Evolutionary conservation across 768 basidiomycete species (phyloP).

Genomic region (Psilocybe cyanescens): DNA sequence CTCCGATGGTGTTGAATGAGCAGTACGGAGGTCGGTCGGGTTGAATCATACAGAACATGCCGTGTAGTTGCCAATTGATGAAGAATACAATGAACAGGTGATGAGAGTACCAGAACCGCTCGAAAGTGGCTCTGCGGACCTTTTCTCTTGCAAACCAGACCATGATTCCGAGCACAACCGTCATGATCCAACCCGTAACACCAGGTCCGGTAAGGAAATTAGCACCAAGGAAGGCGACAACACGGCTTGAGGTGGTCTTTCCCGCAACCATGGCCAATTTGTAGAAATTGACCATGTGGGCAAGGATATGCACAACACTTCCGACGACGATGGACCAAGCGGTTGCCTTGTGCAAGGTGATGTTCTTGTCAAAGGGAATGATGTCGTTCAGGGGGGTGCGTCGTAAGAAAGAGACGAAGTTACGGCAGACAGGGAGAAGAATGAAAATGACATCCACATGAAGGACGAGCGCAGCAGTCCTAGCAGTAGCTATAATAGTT

Average conservation of each 20-base stretch:
- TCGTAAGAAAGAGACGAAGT: conserved; percentile 89
- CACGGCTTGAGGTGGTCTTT: conserved; percentile 51
- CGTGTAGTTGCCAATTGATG: conserved; percentile 92
- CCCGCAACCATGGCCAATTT: conserved; percentile 63
- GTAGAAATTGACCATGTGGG: conserved; percentile 88
- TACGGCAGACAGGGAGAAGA: conserved; percentile 93
- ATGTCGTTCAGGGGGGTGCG: conserved; percentile 83
- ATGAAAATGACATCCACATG: conserved; percentile 94
- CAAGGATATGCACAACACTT: conserved; percentile 73
- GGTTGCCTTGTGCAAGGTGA: conserved; percentile 88
- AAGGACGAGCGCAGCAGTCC: conserved; percentile 86
- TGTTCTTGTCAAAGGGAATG: conserved; percentile 94
- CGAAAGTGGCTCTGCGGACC: conserved; percentile 75
- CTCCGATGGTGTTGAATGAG: conserved; percentile 82
- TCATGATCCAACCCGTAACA: conserved; percentile 90
- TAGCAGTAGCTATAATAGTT: conserved; percentile 71
- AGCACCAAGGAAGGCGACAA: conserved; percentile 72
- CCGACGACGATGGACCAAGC: conserved; percentile 90
- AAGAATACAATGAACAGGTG: conserved; percentile 94
- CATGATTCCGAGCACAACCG: conserved; percentile 71
- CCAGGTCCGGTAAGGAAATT: conserved; percentile 88
- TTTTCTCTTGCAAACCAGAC: conserved; percentile 88
- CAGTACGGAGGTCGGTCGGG: conserved; percentile 90
- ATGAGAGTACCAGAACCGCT: conserved; percentile 88
- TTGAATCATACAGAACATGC: conserved; percentile 96